Base-by-base conservation (phyloP, 2,329 filamentous ascomycete species). In the Ophiocordyceps robertsii region DNA sequence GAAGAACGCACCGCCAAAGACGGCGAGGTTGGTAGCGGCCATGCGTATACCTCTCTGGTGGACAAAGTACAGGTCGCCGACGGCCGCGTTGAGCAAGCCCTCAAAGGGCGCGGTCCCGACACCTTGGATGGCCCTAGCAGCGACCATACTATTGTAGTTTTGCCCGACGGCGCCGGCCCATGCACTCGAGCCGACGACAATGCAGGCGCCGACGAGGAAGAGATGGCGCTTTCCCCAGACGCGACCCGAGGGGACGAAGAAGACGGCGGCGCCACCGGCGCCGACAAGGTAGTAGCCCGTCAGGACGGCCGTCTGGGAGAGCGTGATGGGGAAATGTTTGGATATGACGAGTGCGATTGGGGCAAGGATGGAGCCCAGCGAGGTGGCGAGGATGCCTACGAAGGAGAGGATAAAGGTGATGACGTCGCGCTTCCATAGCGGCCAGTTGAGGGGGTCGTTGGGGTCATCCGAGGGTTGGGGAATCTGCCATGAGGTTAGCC, bases 221-320 rank as follows among this genome's bases (percentile, higher is more conserved):
- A 88, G 66, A 65, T 95, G 90, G 35, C 89, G 75, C 63, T 95
- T 95, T 33, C 90, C 90, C 84, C 86, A 95, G 48, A 95, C 82
- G 44, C 89, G 77, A 17, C 85, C 87, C 1, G 82, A 85, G 0
- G 90, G 85, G 3, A 95, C 88, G 61, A 89, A 89, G 49, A 95
- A 70, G 59, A 92, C 77, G 40, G 85, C 88, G 1, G 83, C 82
- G 13, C 87, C 67, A 11, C 86, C 88, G 3, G 87, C 84, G 17
- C 87, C 90, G 27, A 89, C 75, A 17, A 95, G 72, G 59, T 87
- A 89, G 61, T 89, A 94, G 42, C 88, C 89, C 0, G 89, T 95
- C 35, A 95, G 66, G 12, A 92, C 68, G 3, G 88, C 88, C 44
- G 89, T 77, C 37, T 80, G 68, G n/a, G 82, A 84, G 54, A 95